A percentile compares a stretch with the other conserved stretches of the same genome.
Evolutionary conservation across 306 rosid species (phyloP).

Genomic region (Quercus rubra): DNA sequence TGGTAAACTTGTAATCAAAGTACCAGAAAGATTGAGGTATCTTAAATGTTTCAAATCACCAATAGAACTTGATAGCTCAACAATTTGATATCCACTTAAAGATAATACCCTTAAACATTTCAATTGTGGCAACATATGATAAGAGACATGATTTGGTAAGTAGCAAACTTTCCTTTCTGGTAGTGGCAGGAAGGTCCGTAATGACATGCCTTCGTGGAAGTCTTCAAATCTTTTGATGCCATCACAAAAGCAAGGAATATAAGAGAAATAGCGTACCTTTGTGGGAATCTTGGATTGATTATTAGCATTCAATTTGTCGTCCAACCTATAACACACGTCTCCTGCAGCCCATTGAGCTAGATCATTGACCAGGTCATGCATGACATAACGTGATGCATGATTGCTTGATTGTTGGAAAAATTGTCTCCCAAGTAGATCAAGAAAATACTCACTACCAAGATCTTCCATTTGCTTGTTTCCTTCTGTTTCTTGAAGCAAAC

Average conservation of each 20-base stretch:
- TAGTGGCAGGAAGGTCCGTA: slow-evolving; percentile 58
- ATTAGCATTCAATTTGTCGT: no score
- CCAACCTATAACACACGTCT: neutral
- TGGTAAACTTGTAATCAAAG: no score
- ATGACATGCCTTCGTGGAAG: neutral
- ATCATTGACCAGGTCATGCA: slow-evolving; percentile 17
- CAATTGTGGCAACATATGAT: neutral
- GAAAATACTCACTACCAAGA: neutral
- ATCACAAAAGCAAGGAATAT: neutral
- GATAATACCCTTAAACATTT: neutral
- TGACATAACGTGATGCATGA: neutral
- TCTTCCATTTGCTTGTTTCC: neutral
- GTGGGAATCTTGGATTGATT: neutral
- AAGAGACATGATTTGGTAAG: neutral
- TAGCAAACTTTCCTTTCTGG: slow-evolving; percentile 30
- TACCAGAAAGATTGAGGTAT: no score
- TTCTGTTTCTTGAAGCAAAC: neutral
- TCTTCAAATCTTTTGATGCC: neutral
- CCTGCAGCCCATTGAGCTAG: neutral
- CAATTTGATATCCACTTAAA: neutral
- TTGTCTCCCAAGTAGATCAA: neutral
- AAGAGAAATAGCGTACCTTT: neutral
- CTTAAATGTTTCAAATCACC: no score
- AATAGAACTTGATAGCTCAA: neutral
- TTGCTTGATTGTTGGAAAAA: neutral